Evolutionary conservation across 2,329 filamentous ascomycete genomes (phyloP).

Genomic region (Aspergillus sp.): DNA sequence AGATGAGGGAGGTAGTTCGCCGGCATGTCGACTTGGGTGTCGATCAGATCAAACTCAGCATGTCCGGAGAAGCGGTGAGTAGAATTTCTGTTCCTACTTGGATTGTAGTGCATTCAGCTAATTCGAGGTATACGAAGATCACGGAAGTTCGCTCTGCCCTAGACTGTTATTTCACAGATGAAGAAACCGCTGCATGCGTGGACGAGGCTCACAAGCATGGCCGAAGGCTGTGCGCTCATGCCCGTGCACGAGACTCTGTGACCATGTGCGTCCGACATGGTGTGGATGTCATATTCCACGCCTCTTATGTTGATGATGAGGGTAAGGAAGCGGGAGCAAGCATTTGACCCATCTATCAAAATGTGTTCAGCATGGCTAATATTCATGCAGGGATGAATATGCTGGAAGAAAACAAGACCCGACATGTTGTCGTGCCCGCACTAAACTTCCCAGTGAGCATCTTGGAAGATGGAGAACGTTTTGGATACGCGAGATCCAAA

Average conservation of each 20-base stretch:
- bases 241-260: slow-evolving; percentile 41
- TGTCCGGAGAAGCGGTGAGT: slow-evolving; percentile 30
- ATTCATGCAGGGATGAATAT: background rate
- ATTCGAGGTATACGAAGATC: slow-evolving; percentile 11
- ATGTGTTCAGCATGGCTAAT: slow-evolving; percentile 1
- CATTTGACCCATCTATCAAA: background rate
- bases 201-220: slow-evolving; percentile 40
- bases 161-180: slow-evolving; percentile 44
- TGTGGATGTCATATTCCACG: slow-evolving; percentile 47
- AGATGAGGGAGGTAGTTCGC: slow-evolving; percentile 37
- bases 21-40: slow-evolving; percentile 34
- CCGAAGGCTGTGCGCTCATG: slow-evolving; percentile 39
- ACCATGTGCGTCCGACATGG: slow-evolving; percentile 40
- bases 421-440: slow-evolving; percentile 21
- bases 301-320: slow-evolving; percentile 40
- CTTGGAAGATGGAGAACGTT: slow-evolving; percentile 28
- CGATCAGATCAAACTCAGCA: slow-evolving; percentile 43
- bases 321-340: slow-evolving; percentile 4
- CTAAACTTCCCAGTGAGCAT: slow-evolving; percentile 39
- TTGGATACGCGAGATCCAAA: slow-evolving; percentile 35
- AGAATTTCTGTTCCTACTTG: background rate
- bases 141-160: slow-evolving; percentile 30
- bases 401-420: slow-evolving; percentile 23
- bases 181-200: slow-evolving; percentile 45
- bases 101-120: background rate